Conservation (phyloP, 2,329 filamentous ascomycete species). For the Huntiella bhutanensis region DNA sequence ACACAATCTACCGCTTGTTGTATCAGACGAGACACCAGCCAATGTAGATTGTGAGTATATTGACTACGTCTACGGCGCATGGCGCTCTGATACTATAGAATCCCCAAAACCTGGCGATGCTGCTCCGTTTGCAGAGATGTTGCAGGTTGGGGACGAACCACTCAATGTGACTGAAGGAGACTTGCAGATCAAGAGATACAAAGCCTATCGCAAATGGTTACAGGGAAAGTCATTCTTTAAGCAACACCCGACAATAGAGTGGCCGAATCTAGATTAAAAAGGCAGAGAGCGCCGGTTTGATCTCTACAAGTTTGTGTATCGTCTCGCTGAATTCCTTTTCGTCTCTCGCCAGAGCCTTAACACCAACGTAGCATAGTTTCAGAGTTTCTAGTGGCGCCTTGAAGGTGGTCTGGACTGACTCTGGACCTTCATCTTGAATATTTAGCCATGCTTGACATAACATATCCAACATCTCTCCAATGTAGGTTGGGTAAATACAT, state of each 20-base stretch:
- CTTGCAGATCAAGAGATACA: conserved; percentile 81
- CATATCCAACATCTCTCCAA: conserved; percentile 32
- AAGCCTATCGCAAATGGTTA: conserved; percentile 89
- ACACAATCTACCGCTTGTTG: conserved; percentile 67
- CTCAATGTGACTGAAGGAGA: conserved; percentile 80
- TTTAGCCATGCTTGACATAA: conserved; percentile 45
- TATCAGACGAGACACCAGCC: conserved; percentile 46
- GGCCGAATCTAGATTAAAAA: conserved; percentile 3
- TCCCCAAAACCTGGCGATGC: conserved; percentile 16
- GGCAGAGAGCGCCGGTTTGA: background rate
- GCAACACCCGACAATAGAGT: conserved; percentile 47
- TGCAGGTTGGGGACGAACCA: conserved; percentile 62
- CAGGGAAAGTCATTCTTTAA: conserved; percentile 92
- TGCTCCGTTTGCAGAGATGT: conserved; percentile 53
- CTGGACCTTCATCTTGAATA: conserved; percentile 19
- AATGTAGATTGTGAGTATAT: conserved; percentile 51
- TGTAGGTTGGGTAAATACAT: conserved; percentile 32
- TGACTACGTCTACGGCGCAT: conserved; percentile 57
- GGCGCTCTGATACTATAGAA: conserved; percentile 41
- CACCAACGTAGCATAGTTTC: background rate
- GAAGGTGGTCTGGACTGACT: too few species aligned
- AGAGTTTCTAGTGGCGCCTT: too few species aligned
- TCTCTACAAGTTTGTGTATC: background rate
- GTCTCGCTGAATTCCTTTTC: conserved; percentile 4
- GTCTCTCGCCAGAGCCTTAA: background rate